phyloP scores from a whole-genome alignment of 441 rosid genomes.

The Geranium incanum region DNA sequence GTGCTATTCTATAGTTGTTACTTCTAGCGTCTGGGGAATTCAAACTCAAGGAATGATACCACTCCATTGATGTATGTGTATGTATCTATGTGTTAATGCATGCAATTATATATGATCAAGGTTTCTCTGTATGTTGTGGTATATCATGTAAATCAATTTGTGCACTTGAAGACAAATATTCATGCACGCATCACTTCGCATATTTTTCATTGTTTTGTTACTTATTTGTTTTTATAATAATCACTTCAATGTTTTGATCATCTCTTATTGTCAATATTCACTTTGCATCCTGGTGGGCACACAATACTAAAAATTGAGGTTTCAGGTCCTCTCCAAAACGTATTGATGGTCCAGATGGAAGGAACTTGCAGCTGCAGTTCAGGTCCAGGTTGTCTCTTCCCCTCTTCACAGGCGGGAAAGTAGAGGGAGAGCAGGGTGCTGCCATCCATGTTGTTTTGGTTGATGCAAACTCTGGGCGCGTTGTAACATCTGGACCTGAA shows the following conservation, averaged over 20 bases:
- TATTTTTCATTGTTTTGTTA: neutral
- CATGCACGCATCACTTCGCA: neutral
- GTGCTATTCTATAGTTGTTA: neutral
- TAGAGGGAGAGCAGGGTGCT: conserved; percentile 98
- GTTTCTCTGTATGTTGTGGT: neutral
- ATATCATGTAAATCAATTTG: neutral
- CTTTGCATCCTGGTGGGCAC: neutral
- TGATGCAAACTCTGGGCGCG: conserved; percentile 61
- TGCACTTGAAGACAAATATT: neutral
- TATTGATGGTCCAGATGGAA: conserved; percentile 83
- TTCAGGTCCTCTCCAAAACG: conserved; percentile 77
- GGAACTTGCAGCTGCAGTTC: conserved; percentile 63
- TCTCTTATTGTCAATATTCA: neutral
- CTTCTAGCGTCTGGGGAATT: neutral
- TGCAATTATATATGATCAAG: neutral
- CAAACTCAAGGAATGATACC: neutral
- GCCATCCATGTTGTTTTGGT: conserved; percentile 70
- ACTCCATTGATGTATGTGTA: neutral
- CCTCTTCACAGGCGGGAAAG: conserved; percentile 93
- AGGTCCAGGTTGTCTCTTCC: conserved; percentile 89
- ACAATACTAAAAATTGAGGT: neutral
- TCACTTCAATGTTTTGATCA: conserved; percentile 2
- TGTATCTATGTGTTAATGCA: neutral
- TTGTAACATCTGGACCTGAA: conserved; percentile 72
- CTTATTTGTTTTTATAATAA: neutral